Percentiles rank a stretch among this genome's conserved stretches.
Conservation (phyloP, 164 flowering plant species). For the Berberis thunbergii region DNA sequence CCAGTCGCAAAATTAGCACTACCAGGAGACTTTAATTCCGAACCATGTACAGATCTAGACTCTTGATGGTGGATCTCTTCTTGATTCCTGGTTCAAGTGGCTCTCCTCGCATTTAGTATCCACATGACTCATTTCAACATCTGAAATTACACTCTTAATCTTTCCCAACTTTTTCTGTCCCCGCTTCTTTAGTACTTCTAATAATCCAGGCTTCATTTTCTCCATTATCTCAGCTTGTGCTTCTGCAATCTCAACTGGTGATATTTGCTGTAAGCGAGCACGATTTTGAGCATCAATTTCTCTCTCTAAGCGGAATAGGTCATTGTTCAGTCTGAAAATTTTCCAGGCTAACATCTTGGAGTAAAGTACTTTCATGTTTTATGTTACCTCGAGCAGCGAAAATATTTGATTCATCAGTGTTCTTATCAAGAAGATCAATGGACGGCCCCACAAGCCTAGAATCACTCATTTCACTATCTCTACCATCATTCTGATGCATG, state of each 20-base stretch:
- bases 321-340: constrained; percentile 12
- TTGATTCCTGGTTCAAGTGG: constrained; percentile 9
- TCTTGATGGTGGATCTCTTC: constrained; percentile 6
- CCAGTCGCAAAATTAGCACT: constrained; percentile 6
- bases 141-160: constrained; percentile 16
- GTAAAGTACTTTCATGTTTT: background rate
- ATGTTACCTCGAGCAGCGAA: too few species aligned
- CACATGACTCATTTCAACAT: constrained; percentile 2
- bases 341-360: background rate
- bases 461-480: background rate
- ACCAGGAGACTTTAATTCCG: constrained; percentile 10
- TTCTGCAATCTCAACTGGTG: constrained; percentile 68
- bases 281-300: constrained; percentile 88
- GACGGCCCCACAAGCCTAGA: too few species aligned
- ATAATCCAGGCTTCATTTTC: constrained; percentile 51
- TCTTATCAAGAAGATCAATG: too few species aligned
- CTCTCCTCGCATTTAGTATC: constrained; percentile 12
- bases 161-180: constrained; percentile 49
- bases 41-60: constrained; percentile 11
- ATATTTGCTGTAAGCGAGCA: constrained; percentile 52
- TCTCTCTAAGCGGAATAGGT: constrained; percentile 29
- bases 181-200: constrained; percentile 45
- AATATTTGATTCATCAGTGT: too few species aligned
- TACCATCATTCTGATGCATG: background rate
- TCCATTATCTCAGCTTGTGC: constrained; percentile 74